phyloP scores from a whole-genome alignment of 108 stramenopile genomes.

The Skeletonema tropicum region DNA sequence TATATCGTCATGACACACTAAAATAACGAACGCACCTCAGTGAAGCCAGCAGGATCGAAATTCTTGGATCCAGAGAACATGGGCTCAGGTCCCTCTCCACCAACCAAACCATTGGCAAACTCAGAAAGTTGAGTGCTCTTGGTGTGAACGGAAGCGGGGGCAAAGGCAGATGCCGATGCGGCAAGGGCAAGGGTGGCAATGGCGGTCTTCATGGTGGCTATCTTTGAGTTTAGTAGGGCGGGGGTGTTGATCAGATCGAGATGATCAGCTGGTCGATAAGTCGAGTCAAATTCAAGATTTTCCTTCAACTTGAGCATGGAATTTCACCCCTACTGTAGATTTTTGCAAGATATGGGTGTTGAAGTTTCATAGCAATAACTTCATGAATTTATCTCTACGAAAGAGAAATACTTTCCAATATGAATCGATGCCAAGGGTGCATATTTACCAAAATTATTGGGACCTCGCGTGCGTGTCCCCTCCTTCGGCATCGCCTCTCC shows the following conservation, averaged over 20 bases:
- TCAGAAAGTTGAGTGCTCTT: constrained; percentile 36
- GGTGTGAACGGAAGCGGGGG: constrained; percentile 34
- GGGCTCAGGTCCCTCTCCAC: constrained; percentile 67
- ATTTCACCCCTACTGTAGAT: background rate
- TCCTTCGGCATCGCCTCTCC: background rate
- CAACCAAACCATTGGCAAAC: constrained; percentile 60
- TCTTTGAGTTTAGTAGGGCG: background rate
- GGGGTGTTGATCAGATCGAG: background rate
- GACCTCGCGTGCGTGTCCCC: background rate
- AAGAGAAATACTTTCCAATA: background rate
- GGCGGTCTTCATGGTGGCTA: constrained; percentile 33
- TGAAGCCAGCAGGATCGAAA: constrained; percentile 75
- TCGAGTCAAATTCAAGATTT: constrained; percentile 5
- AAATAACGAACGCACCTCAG: constrained; percentile 53
- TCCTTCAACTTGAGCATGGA: background rate
- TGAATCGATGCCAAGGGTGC: background rate
- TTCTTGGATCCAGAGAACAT: constrained; percentile 55
- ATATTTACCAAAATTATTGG: background rate
- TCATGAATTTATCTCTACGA: background rate
- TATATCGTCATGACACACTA: background rate
- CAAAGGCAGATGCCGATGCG: constrained; percentile 52
- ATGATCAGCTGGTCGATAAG: background rate
- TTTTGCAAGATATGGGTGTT: background rate
- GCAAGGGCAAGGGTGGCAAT: constrained; percentile 12
- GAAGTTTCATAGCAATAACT: background rate